phyloP scores from a whole-genome alignment of 2,329 filamentous ascomycete species.

The Lasiodiplodia sp. region DNA sequence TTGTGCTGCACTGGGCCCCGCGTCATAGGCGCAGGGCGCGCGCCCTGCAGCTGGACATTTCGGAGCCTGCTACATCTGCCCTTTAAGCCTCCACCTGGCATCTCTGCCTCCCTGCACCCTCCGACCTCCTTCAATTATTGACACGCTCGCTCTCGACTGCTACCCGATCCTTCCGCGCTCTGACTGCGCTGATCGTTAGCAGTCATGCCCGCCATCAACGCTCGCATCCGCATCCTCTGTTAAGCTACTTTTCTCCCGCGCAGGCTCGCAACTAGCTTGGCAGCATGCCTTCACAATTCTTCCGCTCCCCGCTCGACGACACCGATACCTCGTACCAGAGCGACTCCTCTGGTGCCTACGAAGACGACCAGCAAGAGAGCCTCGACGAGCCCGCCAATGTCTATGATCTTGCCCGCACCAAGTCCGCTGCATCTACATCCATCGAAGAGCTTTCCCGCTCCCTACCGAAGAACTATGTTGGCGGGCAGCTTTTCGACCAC shows the following conservation, averaged over 20 bases:
- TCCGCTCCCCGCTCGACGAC: constrained; percentile 24
- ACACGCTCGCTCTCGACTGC: not conserved
- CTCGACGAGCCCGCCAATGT: constrained; percentile 2
- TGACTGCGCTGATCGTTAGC: constrained; percentile 22
- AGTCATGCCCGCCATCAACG: constrained; percentile 14
- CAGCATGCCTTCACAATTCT: constrained; percentile 25
- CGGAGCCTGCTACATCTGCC: constrained; percentile 3
- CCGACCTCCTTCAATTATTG: not conserved
- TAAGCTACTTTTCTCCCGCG: constrained; percentile 10
- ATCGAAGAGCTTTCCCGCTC: constrained; percentile 27
- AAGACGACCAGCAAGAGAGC: not conserved
- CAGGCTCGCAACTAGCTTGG: constrained; percentile 13
- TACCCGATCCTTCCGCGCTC: not conserved
- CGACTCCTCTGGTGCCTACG: constrained; percentile 6
- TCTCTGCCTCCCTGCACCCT: not conserved
- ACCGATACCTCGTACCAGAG: constrained; percentile 15
- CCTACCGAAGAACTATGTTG: not conserved
- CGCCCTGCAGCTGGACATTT: constrained; percentile 14
- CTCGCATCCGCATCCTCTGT: constrained; percentile 4
- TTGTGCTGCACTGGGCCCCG: not conserved
- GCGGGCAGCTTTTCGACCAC: constrained; percentile 24
- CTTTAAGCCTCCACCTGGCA: constrained; percentile 20
- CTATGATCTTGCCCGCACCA: constrained; percentile 21
- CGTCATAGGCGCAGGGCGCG: constrained; percentile 13
- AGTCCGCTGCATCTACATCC: constrained; percentile 20